Conservation (phyloP, 176 grass and related monocot species). For the Carex littledalei region DNA sequence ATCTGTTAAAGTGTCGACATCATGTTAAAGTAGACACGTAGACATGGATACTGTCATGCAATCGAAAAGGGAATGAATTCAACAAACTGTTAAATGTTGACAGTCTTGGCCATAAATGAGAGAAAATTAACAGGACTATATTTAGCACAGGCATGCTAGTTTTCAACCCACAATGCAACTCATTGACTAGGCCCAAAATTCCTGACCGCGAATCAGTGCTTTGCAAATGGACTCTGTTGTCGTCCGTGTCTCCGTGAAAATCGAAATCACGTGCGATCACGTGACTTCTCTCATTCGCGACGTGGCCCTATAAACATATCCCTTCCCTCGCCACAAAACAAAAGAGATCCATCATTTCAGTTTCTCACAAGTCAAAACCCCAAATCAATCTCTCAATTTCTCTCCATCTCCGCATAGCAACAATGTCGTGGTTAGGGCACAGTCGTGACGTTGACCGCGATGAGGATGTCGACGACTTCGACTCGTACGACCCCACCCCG, state of each 20-base stretch:
- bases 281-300: neutral
- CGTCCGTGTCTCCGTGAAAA: neutral
- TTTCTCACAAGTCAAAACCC: neutral
- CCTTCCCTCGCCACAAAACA: neutral
- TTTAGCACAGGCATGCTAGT: neutral
- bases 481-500: constrained; percentile 74
- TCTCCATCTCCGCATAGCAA: neutral
- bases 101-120: neutral
- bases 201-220: neutral
- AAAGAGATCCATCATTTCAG: neutral
- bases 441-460: constrained; percentile 15
- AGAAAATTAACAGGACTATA: neutral
- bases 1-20: neutral
- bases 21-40: neutral
- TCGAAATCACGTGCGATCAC: neutral
- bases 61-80: too few relatives aligned
- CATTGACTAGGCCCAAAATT: neutral
- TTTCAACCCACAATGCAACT: neutral
- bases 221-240: too few relatives aligned
- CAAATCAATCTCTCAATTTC: neutral
- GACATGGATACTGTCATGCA: neutral
- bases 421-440: constrained; percentile 41
- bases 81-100: neutral
- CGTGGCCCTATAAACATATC: neutral
- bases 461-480: constrained; percentile 71